Conservation (phyloP, 2,329 filamentous ascomycete genomes). For the Nothomitra cinnamomea region DNA sequence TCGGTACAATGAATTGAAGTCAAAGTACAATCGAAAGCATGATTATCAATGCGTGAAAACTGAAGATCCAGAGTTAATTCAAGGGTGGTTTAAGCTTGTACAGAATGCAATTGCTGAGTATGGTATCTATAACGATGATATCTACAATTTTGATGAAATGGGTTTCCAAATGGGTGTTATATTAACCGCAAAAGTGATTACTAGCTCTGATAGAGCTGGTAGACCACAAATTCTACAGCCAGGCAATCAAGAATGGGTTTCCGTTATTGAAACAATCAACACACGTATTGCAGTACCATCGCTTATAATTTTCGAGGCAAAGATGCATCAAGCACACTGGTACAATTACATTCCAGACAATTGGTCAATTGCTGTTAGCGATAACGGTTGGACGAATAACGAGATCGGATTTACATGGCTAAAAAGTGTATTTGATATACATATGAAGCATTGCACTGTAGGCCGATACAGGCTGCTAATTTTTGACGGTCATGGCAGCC, state of each 20-base stretch:
- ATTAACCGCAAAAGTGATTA: conserved; percentile 5
- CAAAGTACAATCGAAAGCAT: neutral
- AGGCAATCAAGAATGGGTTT: conserved; percentile 10
- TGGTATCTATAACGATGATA: conserved; percentile 9
- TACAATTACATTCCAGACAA: neutral
- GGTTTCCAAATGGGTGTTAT: conserved; percentile 8
- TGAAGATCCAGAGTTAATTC: conserved; percentile 1
- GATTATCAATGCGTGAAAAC: neutral
- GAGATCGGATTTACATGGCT: conserved; percentile 20
- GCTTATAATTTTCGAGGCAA: conserved; percentile 1
- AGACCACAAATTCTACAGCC: conserved; percentile 8
- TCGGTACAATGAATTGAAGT: neutral
- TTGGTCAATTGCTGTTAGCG: conserved; percentile 7
- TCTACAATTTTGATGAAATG: conserved; percentile 11
- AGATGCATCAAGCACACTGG: neutral
- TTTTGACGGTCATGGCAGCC: neutral
- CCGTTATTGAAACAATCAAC: conserved; percentile 10
- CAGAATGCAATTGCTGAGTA: conserved; percentile 6
- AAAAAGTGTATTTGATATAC: neutral
- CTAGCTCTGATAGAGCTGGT: conserved; percentile 3
- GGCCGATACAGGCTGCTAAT: neutral
- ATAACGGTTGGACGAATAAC: conserved; percentile 22
- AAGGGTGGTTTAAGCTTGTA: neutral
- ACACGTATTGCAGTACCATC: conserved; percentile 5
- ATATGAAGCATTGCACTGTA: neutral